Conservation (phyloP, 306 rosid species). For the Cicer bijugum region DNA sequence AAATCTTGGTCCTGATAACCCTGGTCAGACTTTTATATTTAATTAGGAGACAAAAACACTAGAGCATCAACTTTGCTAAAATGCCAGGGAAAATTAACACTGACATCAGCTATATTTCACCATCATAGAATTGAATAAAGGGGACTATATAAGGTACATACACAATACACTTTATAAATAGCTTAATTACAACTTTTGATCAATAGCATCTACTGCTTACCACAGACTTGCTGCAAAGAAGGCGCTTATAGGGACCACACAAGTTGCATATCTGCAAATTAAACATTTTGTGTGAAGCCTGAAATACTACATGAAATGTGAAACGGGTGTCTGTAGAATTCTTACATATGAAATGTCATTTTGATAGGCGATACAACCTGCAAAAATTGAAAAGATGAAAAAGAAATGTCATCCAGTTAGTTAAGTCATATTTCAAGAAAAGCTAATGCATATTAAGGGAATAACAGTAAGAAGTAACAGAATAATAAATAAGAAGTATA, state of each 20-base stretch:
- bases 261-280: constrained; percentile 83
- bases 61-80: constrained; percentile 9
- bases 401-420: constrained; percentile 21
- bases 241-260: constrained; percentile 96
- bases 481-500: constrained; percentile 10
- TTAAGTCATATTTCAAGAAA: constrained; percentile 27
- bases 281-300: constrained; percentile 42
- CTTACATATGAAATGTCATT: constrained; percentile 96
- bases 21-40: background rate
- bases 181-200: constrained; percentile 32
- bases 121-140: constrained; percentile 5
- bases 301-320: constrained; percentile 31
- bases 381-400: constrained; percentile 42
- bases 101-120: constrained; percentile 5
- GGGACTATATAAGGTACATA: constrained; percentile 1
- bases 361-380: constrained; percentile 97
- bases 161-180: constrained; percentile 11
- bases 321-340: constrained; percentile 40
- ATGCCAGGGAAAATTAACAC: constrained; percentile 7
- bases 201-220: constrained; percentile 59
- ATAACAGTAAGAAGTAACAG: constrained; percentile 30
- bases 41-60: background rate
- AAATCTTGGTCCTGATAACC: background rate
- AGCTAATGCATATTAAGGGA: constrained; percentile 23
- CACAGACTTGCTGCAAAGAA: constrained; percentile 98